Base-by-base conservation (phyloP, 306 rosid species). In the Medicago ruthenica region DNA sequence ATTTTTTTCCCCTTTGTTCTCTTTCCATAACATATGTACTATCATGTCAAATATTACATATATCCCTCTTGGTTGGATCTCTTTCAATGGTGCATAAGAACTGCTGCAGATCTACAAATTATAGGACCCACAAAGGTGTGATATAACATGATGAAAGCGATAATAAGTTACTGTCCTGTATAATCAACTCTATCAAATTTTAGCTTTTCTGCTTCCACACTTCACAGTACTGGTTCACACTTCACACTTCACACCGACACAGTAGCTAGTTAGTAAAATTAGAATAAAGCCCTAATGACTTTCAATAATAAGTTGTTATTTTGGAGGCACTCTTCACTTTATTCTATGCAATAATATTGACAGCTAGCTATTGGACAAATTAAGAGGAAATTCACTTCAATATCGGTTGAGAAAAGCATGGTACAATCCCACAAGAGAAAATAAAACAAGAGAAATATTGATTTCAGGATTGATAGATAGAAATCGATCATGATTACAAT, bases 111-210 rank as follows among this genome's bases (percentile, higher is more conserved):
- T n/a, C 53, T n/a, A 3, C 20, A 50, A n/a, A n/a, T 79, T 58
- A 70, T 51, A 75, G 85, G 82, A 77, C 85, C 88, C 87, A 78
- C 88, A 80, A 76, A 34, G 80, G 22, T 84, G 78, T 55, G 61
- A 24, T 72, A n/a, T 59, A 81, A 76, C 85, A 82, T 71, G 77
- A 82, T 70, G 15, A 64, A 63, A 82, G 83, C 27, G 76, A 81
- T 70, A 22, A 59, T 71, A 17, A 51, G 39, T 53, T 27, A 40
- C 41, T 77, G 74, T 73, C 67, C 74, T 40, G 5, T 4, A 31
- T 31, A 31, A 31, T 31, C 36, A 31, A 31, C 36, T 24, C 27
- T 24, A 24, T 24, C 27, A 24, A 24, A 24, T 24, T 24, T 24
- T 24, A 24, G 36, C 36, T 31, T 31, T 31, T 34, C 37, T 34